These are phyloP conservation scores for Bolboschoenoplectus hybrid DNA, from an alignment of 202 grass and related monocot species.

Conservation along the genomic window DNA sequence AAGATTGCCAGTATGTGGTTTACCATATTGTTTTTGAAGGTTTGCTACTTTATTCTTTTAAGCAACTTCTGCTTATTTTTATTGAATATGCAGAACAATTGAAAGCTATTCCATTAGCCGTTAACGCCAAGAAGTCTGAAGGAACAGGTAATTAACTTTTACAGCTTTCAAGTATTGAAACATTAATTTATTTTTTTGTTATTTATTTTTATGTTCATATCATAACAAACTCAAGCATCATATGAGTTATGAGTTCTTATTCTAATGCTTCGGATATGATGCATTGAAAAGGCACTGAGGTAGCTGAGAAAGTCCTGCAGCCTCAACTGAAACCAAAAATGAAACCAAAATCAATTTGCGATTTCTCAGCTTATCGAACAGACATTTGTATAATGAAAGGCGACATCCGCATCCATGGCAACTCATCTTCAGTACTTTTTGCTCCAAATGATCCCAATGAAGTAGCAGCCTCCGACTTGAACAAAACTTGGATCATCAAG, in stretches of 20 bases:
- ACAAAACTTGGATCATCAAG: slow-evolving; percentile 53
- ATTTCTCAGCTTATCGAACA: slow-evolving; percentile 54
- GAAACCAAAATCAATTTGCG: slow-evolving; percentile 43
- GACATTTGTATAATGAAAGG: slow-evolving; percentile 64
- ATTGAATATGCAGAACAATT: background rate
- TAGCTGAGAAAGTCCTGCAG: background rate
- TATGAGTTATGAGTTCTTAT: background rate
- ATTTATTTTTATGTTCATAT: background rate
- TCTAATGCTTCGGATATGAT: slow-evolving; percentile 4
- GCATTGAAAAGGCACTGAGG: slow-evolving; percentile 8
- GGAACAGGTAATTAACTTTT: slow-evolving; percentile 3
- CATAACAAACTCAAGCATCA: slow-evolving; percentile 1
- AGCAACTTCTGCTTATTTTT: background rate
- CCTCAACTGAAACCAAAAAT: background rate
- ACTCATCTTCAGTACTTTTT: slow-evolving; percentile 59
- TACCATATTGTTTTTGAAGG: background rate
- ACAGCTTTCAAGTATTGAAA: background rate
- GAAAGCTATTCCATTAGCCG: background rate
- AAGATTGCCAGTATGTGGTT: background rate
- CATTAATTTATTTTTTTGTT: background rate
- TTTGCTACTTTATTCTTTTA: background rate
- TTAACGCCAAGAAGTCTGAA: background rate
- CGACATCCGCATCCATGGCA: slow-evolving; percentile 67
- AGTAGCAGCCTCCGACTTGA: slow-evolving; percentile 10
- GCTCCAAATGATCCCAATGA: slow-evolving; percentile 33